Conservation (phyloP, 352 stramenopile genomes). For the Pythium brassicae region DNA sequence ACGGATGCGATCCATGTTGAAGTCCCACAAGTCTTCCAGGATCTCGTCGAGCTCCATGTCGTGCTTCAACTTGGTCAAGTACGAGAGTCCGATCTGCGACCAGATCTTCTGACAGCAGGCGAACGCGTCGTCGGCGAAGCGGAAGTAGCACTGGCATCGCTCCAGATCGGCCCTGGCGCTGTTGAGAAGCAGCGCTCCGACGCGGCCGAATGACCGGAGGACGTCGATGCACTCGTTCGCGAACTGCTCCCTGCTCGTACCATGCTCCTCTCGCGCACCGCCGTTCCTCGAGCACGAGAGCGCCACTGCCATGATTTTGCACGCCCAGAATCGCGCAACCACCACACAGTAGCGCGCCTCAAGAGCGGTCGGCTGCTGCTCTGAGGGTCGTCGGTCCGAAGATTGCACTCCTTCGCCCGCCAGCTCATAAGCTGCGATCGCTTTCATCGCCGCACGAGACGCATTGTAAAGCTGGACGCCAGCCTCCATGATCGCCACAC, state of each 20-base stretch:
- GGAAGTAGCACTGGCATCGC: conserved; percentile 52
- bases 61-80: conserved; percentile 61
- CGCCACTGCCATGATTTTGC: conserved; percentile 60
- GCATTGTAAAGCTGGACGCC: conserved; percentile 72
- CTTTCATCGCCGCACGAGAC: conserved; percentile 36
- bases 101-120: conserved; percentile 44
- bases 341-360: conserved; percentile 21
- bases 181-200: conserved; percentile 58
- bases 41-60: conserved; percentile 67
- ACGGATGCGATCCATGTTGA: conserved; percentile 59
- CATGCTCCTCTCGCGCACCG: not conserved
- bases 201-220: conserved; percentile 62
- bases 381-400: too few species aligned
- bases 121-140: conserved; percentile 51
- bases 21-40: conserved; percentile 78
- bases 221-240: conserved; percentile 70
- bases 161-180: conserved; percentile 41
- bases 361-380: not conserved
- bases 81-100: conserved; percentile 56
- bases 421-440: conserved; percentile 2
- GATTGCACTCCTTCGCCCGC: not conserved
- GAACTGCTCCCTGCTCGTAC: conserved; percentile 20
- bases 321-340: conserved; percentile 45
- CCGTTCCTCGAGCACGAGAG: conserved; percentile 29
- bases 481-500: conserved; percentile 41